These are phyloP conservation scores for Nicotiana undulata DNA, from an alignment of 257 asterid species.

Conservation along the genomic window DNA sequence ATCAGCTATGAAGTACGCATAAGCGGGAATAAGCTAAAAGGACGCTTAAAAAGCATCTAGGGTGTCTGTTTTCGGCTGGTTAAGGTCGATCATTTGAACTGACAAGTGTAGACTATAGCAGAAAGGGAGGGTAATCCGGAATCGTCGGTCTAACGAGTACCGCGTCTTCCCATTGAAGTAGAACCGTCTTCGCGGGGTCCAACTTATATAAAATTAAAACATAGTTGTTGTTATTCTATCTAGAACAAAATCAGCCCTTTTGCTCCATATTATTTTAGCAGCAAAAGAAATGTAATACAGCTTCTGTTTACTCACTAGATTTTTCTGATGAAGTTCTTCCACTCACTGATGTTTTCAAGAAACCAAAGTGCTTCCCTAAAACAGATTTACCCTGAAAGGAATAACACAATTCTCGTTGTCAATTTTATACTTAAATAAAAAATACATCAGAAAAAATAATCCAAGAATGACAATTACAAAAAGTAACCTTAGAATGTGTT, in stretches of 20 bases:
- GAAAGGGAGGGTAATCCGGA: too few relatives aligned
- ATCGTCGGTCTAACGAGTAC: too few relatives aligned
- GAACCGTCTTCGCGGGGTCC: too few relatives aligned
- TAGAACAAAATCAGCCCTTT: neutral
- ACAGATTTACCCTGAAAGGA: conserved; percentile 48
- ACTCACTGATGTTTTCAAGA: conserved; percentile 10
- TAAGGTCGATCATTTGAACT: too few relatives aligned
- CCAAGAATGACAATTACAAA: neutral
- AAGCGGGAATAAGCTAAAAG: too few relatives aligned
- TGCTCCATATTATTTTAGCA: neutral
- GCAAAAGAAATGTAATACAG: neutral
- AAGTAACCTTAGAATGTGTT: conserved; percentile 44
- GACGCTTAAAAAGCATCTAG: too few relatives aligned
- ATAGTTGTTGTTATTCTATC: neutral
- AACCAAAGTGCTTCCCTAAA: conserved; percentile 43
- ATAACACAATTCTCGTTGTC: neutral
- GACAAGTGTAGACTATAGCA: too few relatives aligned
- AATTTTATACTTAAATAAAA: neutral
- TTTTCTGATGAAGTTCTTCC: conserved; percentile 9
- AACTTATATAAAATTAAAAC: neutral
- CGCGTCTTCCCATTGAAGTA: too few relatives aligned
- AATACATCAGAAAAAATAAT: neutral
- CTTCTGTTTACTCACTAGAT: conserved; percentile 6
- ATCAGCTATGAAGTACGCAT: too few relatives aligned
- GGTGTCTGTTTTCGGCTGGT: too few relatives aligned